Base-by-base conservation (phyloP, 441 rosid genomes). In the Jatropha podagrica region DNA sequence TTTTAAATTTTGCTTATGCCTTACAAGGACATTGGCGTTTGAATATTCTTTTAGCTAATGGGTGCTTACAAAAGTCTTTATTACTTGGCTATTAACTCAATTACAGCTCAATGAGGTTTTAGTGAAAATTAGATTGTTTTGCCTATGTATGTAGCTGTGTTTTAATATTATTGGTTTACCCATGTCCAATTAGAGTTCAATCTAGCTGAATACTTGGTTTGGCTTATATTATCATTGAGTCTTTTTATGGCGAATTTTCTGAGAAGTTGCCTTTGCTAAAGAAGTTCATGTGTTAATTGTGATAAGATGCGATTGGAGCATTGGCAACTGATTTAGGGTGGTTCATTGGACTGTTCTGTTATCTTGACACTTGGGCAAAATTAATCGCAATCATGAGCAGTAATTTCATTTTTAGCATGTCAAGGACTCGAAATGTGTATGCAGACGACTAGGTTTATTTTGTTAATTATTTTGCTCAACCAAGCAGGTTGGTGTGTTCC, bases 71-170 rank as follows among this genome's bases (percentile, higher is more conserved):
- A 13, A 9, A 44, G 37, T 46, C 14, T 55, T 37, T 11, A 55
- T 71, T 65, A 32, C 32, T 32, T 0, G 69, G 58, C 59, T 63
- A 27, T 23, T 49, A 42, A 66, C 67, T 73, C 15, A 54, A 67
- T 56, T 73, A 38, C 73, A 72, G 60, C 74, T 65, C 78, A 51
- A 23, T 76, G 27, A 59, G 60, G 59, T 37, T 37, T 46, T 55
- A 54, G 12, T 74, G 58, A 23, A 2, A 13, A 26, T 18, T 37
- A 42, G 48, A 37, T 54, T 37, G 48, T 54, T 38, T 69, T 51
- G 72, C 61, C 15, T 38, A 32, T 52, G 26, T 69, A 9, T 12
- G 42, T 5, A 38, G 5, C 49, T 14, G 5, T 51, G 7, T 27
- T 32, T 10, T 32, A 32, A 32, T 32, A 32, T 32, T 32, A 32